Evolutionary conservation across 257 asterid genomes (phyloP), one percentile per base, ranked within the genome.

Genomic region (Solanum paucissectum): DNA sequence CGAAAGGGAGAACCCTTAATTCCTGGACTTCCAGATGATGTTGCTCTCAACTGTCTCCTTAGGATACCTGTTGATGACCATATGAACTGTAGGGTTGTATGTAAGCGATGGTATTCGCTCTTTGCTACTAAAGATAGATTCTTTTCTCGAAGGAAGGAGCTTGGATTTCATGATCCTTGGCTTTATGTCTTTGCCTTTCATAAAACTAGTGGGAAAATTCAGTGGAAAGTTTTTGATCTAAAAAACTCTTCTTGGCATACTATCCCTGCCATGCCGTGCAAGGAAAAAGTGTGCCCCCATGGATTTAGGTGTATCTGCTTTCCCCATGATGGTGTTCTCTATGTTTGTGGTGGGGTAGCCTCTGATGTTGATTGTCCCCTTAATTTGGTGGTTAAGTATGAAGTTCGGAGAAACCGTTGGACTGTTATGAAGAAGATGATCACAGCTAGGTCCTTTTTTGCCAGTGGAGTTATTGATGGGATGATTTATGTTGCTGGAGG

Each of bases 401-500:
- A 97, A 87, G 94, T 94, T 36, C 89, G 89, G 60, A 93, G 86
- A 83, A 95, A 97, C 79, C 97, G 97, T 29, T 97, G 99, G 99
- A 95, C 95, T 0, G 98, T 89, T 88, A 89, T 97, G 98, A 97
- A 90, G 60, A 95, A 94, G 90, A 97, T 97, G 99, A 92, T 90
- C 90, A 95, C 99, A 3, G 92, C 99, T 1, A 88, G 99, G 89
- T 95, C 99, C 1, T 95, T 93, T 84, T 97, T 97, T 7, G 99
- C 96, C 0, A 94, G 98, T 64, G 99, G 98, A 71, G 95, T 94
- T 12, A 94, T 97, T 7, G 92, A 95, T 79, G 99, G 98, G 83
- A 90, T 89, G 96, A 90, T 97, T 42, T 97, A 95, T 76, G 99
- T 95, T 16, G 99, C 99, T 0, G 99, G 99, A 32, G 99, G 99